Base-by-base conservation (phyloP, 2,329 filamentous ascomycete genomes). In the Colletotrichum lentis region DNA sequence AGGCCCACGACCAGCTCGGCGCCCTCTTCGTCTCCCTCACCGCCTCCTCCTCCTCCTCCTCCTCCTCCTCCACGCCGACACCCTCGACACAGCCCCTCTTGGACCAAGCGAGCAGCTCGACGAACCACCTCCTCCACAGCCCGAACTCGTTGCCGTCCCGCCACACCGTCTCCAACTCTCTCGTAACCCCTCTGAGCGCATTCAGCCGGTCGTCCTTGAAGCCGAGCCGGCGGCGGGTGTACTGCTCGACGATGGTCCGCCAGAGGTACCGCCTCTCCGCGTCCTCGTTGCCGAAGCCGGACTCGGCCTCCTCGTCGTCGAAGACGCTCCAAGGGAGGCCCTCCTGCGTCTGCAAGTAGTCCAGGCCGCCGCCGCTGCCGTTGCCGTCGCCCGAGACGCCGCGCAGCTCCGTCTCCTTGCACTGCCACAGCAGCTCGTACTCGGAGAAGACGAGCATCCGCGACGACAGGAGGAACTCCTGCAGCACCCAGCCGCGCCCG, bases 391-490 rank as follows among this genome's bases (percentile, higher is more conserved):
- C 44, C 1, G 11, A 22, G 3, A 71, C 71, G 2, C 71, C 57
- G 18, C 44, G 57, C 22, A 72, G 22, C 0, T 69, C 60, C 2
- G 50, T 8, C 12, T 54, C 57, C 10, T 70, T 64, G 22, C 71
- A 72, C 7, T 72, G 70, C 71, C 71, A 72, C 0, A 72, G 64
- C 2, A 72, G 54, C 14, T 72, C 69, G 11, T 62, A 67, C 53
- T 69, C 67, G 7, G 63, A 67, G 24, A 72, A 72, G 2, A 71
- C 46, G 2, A 73, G 62, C 37, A 72, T n/a, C 31, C 71, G 18
- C 16, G 71, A 69, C 1, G 71, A 72, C 0, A 73, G 60, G 37
- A 73, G 62, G 18, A 41, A 71, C 54, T 73, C 71, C 20, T 73
- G 71, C 0, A 72, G 54, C 7, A 67, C 63, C 71, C 71, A 73